phyloP scores from a whole-genome alignment of 2,329 filamentous ascomycete species.

The Colletotrichum sp. region DNA sequence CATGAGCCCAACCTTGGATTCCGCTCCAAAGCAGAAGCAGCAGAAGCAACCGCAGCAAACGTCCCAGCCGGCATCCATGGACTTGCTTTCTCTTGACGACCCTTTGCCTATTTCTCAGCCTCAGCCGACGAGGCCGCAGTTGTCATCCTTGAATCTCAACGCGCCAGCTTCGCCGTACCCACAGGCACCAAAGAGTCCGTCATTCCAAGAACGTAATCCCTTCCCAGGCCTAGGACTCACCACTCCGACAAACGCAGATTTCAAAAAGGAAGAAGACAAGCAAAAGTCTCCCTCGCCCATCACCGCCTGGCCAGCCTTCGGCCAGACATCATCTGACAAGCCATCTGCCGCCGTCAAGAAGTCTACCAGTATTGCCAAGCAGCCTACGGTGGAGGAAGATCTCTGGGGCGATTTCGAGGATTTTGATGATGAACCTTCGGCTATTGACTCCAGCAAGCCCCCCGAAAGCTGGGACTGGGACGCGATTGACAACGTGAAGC shows the following conservation, averaged over 20 bases:
- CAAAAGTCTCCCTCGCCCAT: constrained; percentile 42
- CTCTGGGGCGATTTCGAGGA: constrained; percentile 58
- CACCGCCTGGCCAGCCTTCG: constrained; percentile 51
- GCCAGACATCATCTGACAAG: constrained; percentile 17
- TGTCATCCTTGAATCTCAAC: constrained; percentile 37
- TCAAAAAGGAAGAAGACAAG: constrained; percentile 34
- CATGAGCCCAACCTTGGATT: constrained; percentile 3
- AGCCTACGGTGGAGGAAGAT: constrained; percentile 42
- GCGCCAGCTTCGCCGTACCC: constrained; percentile 42
- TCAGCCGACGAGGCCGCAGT: constrained; percentile 31
- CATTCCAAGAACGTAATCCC: constrained; percentile 58
- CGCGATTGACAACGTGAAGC: constrained; percentile 37
- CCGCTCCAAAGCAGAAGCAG: constrained; percentile 25
- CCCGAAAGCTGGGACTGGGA: constrained; percentile 57
- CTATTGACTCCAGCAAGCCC: constrained; percentile 22
- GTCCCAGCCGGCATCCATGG: constrained; percentile 33
- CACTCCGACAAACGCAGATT: constrained; percentile 41
- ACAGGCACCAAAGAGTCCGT: constrained; percentile 55
- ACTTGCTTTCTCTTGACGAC: constrained; percentile 43
- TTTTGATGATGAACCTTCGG: constrained; percentile 27
- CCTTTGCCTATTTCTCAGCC: constrained; percentile 28
- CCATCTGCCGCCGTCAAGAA: not conserved
- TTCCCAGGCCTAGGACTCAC: constrained; percentile 54
- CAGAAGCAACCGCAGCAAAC: constrained; percentile 1
- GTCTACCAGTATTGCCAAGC: not conserved